A percentile compares a stretch with the other conserved stretches of the same genome.
Evolutionary conservation across 345 rosid genomes (phyloP).

Genomic region (Salix dunnii): DNA sequence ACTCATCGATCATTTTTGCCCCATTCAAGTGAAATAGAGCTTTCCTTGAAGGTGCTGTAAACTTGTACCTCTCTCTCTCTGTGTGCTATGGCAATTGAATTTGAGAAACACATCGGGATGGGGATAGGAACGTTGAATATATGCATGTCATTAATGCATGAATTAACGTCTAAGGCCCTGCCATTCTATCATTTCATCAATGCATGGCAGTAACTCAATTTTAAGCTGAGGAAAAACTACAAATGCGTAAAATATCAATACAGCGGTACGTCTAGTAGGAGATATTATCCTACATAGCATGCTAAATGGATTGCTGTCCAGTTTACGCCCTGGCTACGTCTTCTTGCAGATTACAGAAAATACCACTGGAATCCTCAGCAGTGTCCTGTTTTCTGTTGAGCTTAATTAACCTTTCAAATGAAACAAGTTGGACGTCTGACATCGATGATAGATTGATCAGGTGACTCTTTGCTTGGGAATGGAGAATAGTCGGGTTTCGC

Average conservation of each 20-base stretch:
- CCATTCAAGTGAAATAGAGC: conserved; percentile 58
- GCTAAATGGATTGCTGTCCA: not conserved
- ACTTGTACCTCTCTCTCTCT: not conserved
- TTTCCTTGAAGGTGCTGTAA: conserved; percentile 5
- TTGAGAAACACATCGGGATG: not conserved
- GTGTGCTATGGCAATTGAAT: not conserved
- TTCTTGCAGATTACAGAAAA: not conserved
- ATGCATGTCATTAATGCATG: not conserved
- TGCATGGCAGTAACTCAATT: not conserved
- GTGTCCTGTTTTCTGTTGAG: not conserved
- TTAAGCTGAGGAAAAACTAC: not conserved
- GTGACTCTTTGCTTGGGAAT: not conserved
- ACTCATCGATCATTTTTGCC: conserved; percentile 90
- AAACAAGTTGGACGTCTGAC: conserved; percentile 1
- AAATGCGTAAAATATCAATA: not conserved
- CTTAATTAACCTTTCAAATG: not conserved
- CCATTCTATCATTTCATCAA: not conserved
- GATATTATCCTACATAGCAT: not conserved
- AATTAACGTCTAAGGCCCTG: not conserved
- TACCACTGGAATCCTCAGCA: not conserved
- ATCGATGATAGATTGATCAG: not conserved
- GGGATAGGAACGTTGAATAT: not conserved
- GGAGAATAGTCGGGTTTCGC: not conserved
- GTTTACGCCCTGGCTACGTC: not conserved
- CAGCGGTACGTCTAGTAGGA: not conserved